A percentile compares a stretch with the other conserved stretches of the same genome.
phyloP scores from a whole-genome alignment of 768 basidiomycete genomes.

The Suillus plorans region DNA sequence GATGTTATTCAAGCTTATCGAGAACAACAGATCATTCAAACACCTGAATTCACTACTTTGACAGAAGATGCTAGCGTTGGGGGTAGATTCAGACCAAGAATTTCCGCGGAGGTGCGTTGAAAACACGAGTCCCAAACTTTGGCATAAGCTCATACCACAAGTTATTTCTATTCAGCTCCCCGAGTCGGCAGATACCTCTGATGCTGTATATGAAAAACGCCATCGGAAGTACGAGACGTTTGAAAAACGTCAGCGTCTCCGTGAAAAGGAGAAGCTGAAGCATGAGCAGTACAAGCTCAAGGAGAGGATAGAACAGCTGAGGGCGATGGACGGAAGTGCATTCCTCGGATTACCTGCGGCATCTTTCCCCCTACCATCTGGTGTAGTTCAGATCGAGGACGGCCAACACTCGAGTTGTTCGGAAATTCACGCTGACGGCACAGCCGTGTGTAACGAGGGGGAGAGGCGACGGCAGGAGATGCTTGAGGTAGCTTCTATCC shows the following conservation, averaged over 20 bases:
- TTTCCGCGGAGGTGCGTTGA: slow-evolving; percentile 65
- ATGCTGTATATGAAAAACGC: slow-evolving; percentile 76
- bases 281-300: slow-evolving; percentile 91
- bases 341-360: slow-evolving; percentile 64
- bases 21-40: slow-evolving; percentile 72
- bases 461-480: slow-evolving; percentile 73
- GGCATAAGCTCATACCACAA: slow-evolving; percentile 3
- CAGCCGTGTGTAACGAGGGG: slow-evolving; percentile 53
- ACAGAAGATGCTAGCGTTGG: slow-evolving; percentile 55
- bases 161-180: slow-evolving; percentile 21
- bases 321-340: slow-evolving; percentile 66
- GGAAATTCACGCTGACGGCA: slow-evolving; percentile 38
- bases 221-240: slow-evolving; percentile 86
- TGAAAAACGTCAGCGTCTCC: slow-evolving; percentile 80
- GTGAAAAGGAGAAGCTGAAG: slow-evolving; percentile 90
- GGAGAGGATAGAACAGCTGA: slow-evolving; percentile 83
- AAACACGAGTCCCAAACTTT: background rate
- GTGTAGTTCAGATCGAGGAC: slow-evolving; percentile 25
- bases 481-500: slow-evolving; percentile 60
- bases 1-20: slow-evolving; percentile 72
- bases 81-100: slow-evolving; percentile 69
- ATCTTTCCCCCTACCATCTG: slow-evolving; percentile 46
- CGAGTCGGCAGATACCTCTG: slow-evolving; percentile 68
- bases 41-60: slow-evolving; percentile 61
- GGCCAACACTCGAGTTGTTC: slow-evolving; percentile 28